Percentiles rank a stretch among this genome's conserved stretches.
Evolutionary conservation across 805 yeast genomes (phyloP).

Genomic region (Candida mattraensis): DNA sequence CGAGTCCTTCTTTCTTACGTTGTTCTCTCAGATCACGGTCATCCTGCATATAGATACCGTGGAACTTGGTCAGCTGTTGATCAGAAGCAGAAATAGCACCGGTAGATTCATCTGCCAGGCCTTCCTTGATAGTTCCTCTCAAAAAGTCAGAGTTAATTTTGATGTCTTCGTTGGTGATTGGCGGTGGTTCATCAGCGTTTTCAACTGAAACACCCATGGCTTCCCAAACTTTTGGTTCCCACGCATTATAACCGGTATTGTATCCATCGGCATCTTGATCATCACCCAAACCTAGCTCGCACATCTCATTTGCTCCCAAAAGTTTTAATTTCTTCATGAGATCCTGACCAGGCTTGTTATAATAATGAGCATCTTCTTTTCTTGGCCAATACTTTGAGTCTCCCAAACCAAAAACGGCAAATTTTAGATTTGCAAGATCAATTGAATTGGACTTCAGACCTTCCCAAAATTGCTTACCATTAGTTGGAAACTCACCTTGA

Average conservation of each 20-base stretch:
- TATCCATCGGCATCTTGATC: constrained; percentile 97
- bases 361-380: constrained; percentile 90
- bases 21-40: constrained; percentile 95
- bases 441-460: constrained; percentile 61
- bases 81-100: constrained; percentile 90
- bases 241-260: constrained; percentile 83
- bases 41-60: constrained; percentile 98
- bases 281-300: constrained; percentile 86
- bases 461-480: constrained; percentile 79
- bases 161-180: constrained; percentile 94
- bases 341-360: constrained; percentile 87
- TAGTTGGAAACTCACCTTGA: constrained; percentile 85
- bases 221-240: constrained; percentile 87
- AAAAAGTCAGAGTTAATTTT: constrained; percentile 81
- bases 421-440: constrained; percentile 59
- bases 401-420: constrained; percentile 74
- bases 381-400: constrained; percentile 95
- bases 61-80: constrained; percentile 94
- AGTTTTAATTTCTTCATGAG: constrained; percentile 60
- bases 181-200: constrained; percentile 86
- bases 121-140: constrained; percentile 92
- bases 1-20: constrained; percentile 87
- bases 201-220: constrained; percentile 87
- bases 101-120: constrained; percentile 74
- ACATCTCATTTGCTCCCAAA: constrained; percentile 72